These are phyloP conservation scores for Globisporangium emineosum DNA, from an alignment of 352 stramenopile genomes.

Conservation along the genomic window DNA sequence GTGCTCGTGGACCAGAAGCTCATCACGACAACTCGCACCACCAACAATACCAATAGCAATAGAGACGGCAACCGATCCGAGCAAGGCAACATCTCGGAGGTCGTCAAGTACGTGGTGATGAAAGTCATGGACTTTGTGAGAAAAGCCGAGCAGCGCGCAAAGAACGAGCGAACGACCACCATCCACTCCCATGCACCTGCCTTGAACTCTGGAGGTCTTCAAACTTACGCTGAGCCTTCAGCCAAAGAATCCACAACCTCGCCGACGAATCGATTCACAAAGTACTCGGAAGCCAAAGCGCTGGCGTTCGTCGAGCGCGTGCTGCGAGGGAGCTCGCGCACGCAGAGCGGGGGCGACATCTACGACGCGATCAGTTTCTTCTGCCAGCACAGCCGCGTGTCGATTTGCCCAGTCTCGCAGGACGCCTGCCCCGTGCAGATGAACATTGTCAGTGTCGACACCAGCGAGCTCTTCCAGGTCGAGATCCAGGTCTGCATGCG, in stretches of 20 bases:
- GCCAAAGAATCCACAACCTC: slow-evolving; percentile 18
- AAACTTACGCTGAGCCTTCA: neutral
- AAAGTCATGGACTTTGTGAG: slow-evolving; percentile 44
- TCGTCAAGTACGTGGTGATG: slow-evolving; percentile 58
- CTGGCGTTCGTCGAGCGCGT: slow-evolving; percentile 73
- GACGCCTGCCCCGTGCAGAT: slow-evolving; percentile 59
- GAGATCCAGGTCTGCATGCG: slow-evolving; percentile 68
- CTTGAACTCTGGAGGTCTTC: neutral
- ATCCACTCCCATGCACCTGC: neutral
- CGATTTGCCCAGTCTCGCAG: slow-evolving; percentile 67
- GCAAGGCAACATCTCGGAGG: slow-evolving; percentile 45
- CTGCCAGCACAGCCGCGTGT: slow-evolving; percentile 52
- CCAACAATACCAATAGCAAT: neutral
- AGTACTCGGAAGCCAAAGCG: slow-evolving; percentile 45
- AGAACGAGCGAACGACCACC: neutral
- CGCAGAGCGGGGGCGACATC: slow-evolving; percentile 76
- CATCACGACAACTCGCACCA: slow-evolving; percentile 23
- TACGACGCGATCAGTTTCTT: slow-evolving; percentile 80
- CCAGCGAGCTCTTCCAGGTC: slow-evolving; percentile 34
- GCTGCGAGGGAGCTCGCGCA: slow-evolving; percentile 61
- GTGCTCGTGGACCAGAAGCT: slow-evolving; percentile 57
- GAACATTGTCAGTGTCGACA: slow-evolving; percentile 28
- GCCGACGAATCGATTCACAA: slow-evolving; percentile 31
- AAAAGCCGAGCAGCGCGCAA: slow-evolving; percentile 11
- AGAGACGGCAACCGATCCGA: slow-evolving; percentile 19